Conservation (phyloP, 1,284 basidiomycete genomes). For the Serendipita sp. region DNA sequence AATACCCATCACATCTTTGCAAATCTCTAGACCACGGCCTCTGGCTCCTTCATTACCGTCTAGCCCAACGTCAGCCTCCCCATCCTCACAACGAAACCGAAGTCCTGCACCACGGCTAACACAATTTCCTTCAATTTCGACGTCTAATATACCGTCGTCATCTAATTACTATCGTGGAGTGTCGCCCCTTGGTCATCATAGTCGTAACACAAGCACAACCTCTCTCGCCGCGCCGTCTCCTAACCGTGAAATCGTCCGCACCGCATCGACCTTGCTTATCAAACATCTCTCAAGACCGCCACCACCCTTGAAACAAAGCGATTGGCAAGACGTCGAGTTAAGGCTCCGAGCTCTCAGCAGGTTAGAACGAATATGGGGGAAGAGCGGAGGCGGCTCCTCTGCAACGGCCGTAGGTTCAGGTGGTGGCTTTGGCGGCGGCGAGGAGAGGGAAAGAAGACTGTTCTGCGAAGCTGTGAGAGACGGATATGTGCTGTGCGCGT, state of each 20-base stretch:
- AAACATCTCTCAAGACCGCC: conserved; percentile 48
- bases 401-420: conserved; percentile 12
- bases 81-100: conserved; percentile 3
- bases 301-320: conserved; percentile 32
- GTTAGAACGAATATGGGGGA: conserved; percentile 60
- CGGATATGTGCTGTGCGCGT: conserved; percentile 81
- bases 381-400: conserved; percentile 22
- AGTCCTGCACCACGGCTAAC: neutral
- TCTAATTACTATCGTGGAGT: neutral
- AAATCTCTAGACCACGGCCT: conserved; percentile 5
- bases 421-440: conserved; percentile 35
- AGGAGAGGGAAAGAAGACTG: conserved; percentile 53
- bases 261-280: conserved; percentile 45
- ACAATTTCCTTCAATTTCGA: conserved; percentile 7
- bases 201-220: conserved; percentile 12
- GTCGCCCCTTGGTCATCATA: conserved; percentile 6
- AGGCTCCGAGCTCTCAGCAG: conserved; percentile 44
- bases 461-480: conserved; percentile 67
- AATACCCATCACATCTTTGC: neutral
- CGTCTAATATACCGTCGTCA: conserved; percentile 10
- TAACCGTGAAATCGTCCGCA: conserved; percentile 47
- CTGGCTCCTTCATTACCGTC: neutral
- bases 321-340: conserved; percentile 61
- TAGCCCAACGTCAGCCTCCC: conserved; percentile 4
- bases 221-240: conserved; percentile 24